Conservation (phyloP, 2,329 filamentous ascomycete genomes). For the Cordyceps sp. region DNA sequence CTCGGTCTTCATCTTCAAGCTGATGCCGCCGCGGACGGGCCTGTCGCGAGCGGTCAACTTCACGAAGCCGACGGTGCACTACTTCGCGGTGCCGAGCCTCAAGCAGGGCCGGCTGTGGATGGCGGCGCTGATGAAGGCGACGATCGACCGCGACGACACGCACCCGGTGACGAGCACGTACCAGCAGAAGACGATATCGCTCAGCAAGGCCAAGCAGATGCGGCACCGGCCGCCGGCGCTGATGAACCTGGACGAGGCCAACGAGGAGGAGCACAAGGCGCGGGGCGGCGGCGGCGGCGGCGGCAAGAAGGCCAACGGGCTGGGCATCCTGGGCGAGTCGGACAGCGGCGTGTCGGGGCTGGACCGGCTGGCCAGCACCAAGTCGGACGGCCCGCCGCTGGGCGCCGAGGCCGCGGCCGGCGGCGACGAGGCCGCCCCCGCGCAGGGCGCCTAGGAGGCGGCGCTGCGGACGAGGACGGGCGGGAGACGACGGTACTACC, state of each 20-base stretch:
- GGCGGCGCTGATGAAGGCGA: slow-evolving; percentile 97
- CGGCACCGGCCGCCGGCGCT: slow-evolving; percentile 79
- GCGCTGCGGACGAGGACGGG: slow-evolving; percentile 5
- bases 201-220: slow-evolving; percentile 75
- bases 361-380: slow-evolving; percentile 19
- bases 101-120: slow-evolving; percentile 89
- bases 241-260: slow-evolving; percentile 46
- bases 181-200: slow-evolving; percentile 89
- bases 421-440: slow-evolving; percentile 10
- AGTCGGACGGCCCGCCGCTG: slow-evolving; percentile 15
- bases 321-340: slow-evolving; percentile 25
- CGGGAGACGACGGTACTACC: too few species aligned
- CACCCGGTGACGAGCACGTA: slow-evolving; percentile 78
- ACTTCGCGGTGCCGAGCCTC: slow-evolving; percentile 87
- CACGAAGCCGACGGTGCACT: slow-evolving; percentile 92
- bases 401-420: slow-evolving; percentile 11
- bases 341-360: slow-evolving; percentile 26
- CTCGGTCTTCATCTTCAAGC: slow-evolving; percentile 92
- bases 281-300: too few species aligned
- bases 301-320: slow-evolving; percentile 14
- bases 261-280: slow-evolving; percentile 12
- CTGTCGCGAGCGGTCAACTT: slow-evolving; percentile 88
- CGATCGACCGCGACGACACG: slow-evolving; percentile 79
- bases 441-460: slow-evolving; percentile 15
- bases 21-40: slow-evolving; percentile 77